phyloP scores from a whole-genome alignment of 1,139 yeast species.

The Debaryomycetaceae sp. region DNA sequence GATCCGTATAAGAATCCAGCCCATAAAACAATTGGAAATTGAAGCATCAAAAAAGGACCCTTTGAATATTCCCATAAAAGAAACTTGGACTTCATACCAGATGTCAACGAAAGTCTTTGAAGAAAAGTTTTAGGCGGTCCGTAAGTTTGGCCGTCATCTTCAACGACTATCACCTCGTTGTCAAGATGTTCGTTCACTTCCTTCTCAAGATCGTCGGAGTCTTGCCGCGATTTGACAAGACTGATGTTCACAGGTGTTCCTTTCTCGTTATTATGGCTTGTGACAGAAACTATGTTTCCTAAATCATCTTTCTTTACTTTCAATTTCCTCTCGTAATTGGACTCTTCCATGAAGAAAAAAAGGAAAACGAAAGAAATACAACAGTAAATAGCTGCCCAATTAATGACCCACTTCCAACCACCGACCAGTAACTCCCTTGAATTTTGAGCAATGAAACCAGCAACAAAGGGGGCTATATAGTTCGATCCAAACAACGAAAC shows the following conservation, averaged over 20 bases:
- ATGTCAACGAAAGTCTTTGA: slow-evolving; percentile 30
- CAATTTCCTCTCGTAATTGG: slow-evolving; percentile 12
- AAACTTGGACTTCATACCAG: slow-evolving; percentile 25
- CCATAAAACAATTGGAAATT: slow-evolving; percentile 17
- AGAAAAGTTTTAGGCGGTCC: slow-evolving; percentile 20
- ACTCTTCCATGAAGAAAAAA: slow-evolving; percentile 44
- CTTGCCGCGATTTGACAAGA: not conserved
- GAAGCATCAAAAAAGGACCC: slow-evolving; percentile 14
- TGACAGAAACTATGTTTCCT: slow-evolving; percentile 4
- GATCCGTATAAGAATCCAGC: slow-evolving; percentile 18
- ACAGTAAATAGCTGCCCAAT: slow-evolving; percentile 5
- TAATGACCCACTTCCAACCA: slow-evolving; percentile 45
- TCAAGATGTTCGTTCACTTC: slow-evolving; percentile 1
- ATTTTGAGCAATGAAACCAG: slow-evolving; percentile 47
- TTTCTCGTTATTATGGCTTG: slow-evolving; percentile 1
- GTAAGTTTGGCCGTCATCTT: slow-evolving; percentile 1
- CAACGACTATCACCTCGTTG: slow-evolving; percentile 3
- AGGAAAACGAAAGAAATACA: slow-evolving; percentile 2
- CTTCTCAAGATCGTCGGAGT: slow-evolving; percentile 1
- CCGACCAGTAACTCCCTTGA: slow-evolving; percentile 9
- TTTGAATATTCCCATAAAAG: slow-evolving; percentile 24
- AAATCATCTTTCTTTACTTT: slow-evolving; percentile 3
- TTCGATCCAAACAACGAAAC: slow-evolving; percentile 5
- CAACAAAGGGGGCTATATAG: slow-evolving; percentile 22
- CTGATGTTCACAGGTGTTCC: not conserved